Evolutionary conservation across 164 flowering plant genomes (phyloP).

Genomic region (Cinnamomum micranthum): DNA sequence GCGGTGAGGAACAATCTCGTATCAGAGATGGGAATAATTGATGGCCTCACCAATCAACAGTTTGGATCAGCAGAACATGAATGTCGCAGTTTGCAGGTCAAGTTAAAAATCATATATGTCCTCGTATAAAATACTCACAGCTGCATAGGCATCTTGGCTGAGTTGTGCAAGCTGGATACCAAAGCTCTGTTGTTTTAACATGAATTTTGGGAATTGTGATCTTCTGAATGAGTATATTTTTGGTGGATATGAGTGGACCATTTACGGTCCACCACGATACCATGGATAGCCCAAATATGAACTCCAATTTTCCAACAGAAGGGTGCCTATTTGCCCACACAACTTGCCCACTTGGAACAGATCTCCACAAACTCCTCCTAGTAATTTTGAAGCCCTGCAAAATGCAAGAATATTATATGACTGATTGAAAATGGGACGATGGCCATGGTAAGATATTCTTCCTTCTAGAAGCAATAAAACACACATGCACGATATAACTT

Average conservation of each 20-base stretch:
- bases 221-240: rapidly evolving
- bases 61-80: background rate
- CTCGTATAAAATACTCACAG: constrained; percentile 47
- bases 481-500: too few relatives aligned
- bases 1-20: too few relatives aligned
- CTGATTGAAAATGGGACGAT: background rate
- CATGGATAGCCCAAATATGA: too few relatives aligned
- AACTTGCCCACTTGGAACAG: constrained; percentile 70
- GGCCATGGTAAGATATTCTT: background rate
- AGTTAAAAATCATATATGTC: background rate
- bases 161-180: constrained; percentile 97
- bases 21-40: too few relatives aligned
- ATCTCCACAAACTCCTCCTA: constrained; percentile 72
- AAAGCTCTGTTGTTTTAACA: constrained; percentile 80
- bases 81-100: background rate
- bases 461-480: too few relatives aligned
- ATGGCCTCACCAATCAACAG: background rate
- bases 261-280: too few relatives aligned
- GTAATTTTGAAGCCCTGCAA: constrained; percentile 80
- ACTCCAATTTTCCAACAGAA: constrained; percentile 35
- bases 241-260: rapidly evolving
- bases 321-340: constrained; percentile 65
- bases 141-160: constrained; percentile 97
- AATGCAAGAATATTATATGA: background rate
- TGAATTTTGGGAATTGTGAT: constrained; percentile 20